phyloP scores from a whole-genome alignment of 805 yeast genomes.

The Teunomyces panamensis region DNA sequence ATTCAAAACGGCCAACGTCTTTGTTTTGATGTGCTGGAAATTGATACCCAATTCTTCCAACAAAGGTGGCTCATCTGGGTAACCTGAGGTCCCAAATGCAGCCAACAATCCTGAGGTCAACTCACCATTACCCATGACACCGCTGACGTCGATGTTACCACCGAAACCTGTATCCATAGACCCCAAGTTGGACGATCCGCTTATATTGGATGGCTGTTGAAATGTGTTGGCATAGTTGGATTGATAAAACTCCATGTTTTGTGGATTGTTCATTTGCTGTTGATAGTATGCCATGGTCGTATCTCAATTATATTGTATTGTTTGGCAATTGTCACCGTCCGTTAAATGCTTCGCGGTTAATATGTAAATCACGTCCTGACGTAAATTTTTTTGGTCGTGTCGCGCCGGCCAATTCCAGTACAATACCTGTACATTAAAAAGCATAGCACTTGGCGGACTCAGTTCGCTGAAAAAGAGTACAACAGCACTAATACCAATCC shows the following conservation, averaged over 20 bases:
- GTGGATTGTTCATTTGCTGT: constrained; percentile 31
- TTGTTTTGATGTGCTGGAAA: constrained; percentile 78
- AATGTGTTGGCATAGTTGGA: constrained; percentile 33
- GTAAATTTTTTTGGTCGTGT: constrained; percentile 4
- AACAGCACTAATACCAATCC: too few species aligned
- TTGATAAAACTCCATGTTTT: constrained; percentile 43
- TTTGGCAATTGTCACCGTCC: too few species aligned
- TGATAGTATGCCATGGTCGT: constrained; percentile 40
- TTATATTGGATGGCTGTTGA: constrained; percentile 18
- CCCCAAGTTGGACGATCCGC: constrained; percentile 25
- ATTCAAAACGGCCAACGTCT: constrained; percentile 82
- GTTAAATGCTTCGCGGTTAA: background rate
- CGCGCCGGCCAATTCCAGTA: background rate
- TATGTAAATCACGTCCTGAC: constrained; percentile 3
- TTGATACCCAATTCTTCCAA: constrained; percentile 92
- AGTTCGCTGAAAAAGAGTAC: too few species aligned
- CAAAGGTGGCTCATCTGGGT: constrained; percentile 91
- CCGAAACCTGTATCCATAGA: constrained; percentile 40
- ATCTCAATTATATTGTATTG: too few species aligned
- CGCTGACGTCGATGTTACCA: constrained; percentile 35
- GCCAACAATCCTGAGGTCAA: constrained; percentile 79
- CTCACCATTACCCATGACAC: constrained; percentile 43
- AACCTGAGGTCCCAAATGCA: constrained; percentile 90
- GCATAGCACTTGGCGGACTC: background rate
- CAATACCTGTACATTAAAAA: background rate